Base-by-base conservation (phyloP, 352 stramenopile genomes). In the Phytophthora europaea region DNA sequence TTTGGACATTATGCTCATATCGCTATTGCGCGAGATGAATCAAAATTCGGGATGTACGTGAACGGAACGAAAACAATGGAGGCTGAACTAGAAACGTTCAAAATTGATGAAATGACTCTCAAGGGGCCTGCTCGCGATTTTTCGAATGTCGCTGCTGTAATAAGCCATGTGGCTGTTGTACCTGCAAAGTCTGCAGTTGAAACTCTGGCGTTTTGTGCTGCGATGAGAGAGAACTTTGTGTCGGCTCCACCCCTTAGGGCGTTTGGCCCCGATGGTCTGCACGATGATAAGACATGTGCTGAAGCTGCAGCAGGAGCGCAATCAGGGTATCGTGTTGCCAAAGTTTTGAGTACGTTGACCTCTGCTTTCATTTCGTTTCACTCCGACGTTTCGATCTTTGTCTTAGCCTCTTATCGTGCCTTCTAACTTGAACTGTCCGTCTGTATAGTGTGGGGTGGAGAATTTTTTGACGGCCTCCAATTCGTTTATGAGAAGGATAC, bases 381-480 rank as follows among this genome's bases (percentile, higher is more conserved):
- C 20, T 51, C 7, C 43, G 15, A 22, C 5, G 18, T 18, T n/a
- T 12, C 38, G 13, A 45, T 45, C 12, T 43, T 23, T 2, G 6
- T 1, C 20, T 10, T 51, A 23, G n/a, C 43, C 18, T 12, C 18
- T 13, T 43, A 16, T 43, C 23, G 8, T 43, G 6, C 61, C 16
- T 61, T 73, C 45, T 71, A 51, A 72, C 36, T 40, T 58, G 15
- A 31, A 64, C 26, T 66, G 36, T 47, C 45, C 60, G 28, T 61
- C 33, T 78, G 38, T 72, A 10, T 64, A 96, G 89, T 94, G 83
- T 94, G 89, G 89, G 85, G 83, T 34, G 67, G 64, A 6, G 67
- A 90, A 16, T 94, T 90, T 61, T 88, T 96, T 45, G 84, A 96
- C 26, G 89, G 89, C 5, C 56, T 88, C 23, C 73, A 87, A 54